phyloP scores from a whole-genome alignment of 257 asterid genomes.

The Ophiorrhiza pumila region DNA sequence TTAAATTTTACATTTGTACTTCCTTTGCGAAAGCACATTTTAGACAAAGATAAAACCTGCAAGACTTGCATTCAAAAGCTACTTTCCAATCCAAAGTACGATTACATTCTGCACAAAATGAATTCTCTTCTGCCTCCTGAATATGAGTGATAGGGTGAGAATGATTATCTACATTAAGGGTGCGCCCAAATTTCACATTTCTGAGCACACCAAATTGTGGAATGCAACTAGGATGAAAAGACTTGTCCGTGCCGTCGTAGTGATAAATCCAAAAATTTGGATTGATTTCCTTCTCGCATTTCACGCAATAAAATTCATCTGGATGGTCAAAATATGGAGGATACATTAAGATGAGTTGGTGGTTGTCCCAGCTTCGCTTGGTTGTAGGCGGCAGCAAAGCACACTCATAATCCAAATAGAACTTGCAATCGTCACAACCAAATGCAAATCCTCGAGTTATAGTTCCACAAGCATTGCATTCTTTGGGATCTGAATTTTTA shows the following conservation, averaged over 20 bases:
- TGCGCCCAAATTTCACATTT: background rate
- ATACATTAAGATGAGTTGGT: background rate
- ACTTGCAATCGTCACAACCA: background rate
- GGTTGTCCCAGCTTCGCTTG: background rate
- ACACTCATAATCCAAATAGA: background rate
- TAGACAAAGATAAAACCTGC: background rate
- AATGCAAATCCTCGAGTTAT: background rate
- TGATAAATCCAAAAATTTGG: constrained; percentile 1
- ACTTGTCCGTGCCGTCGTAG: background rate
- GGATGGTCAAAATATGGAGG: constrained; percentile 6
- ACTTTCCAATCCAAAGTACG: background rate
- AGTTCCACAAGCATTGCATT: background rate
- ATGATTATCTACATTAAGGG: background rate
- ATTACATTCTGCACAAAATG: background rate
- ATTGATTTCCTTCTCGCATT: constrained; percentile 3
- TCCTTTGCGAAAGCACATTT: background rate
- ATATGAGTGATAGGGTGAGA: background rate
- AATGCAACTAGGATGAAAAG: background rate
- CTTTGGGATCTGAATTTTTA: background rate
- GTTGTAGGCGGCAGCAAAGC: background rate
- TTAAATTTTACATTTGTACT: no score
- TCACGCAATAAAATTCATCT: constrained; percentile 1
- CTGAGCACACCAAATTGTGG: background rate
- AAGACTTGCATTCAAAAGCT: background rate
- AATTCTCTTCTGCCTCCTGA: background rate